Percentiles rank a stretch among this genome's conserved stretches.
Evolutionary conservation across 805 yeast genomes (phyloP).

Genomic region (Metschnikowia amazonensis): DNA sequence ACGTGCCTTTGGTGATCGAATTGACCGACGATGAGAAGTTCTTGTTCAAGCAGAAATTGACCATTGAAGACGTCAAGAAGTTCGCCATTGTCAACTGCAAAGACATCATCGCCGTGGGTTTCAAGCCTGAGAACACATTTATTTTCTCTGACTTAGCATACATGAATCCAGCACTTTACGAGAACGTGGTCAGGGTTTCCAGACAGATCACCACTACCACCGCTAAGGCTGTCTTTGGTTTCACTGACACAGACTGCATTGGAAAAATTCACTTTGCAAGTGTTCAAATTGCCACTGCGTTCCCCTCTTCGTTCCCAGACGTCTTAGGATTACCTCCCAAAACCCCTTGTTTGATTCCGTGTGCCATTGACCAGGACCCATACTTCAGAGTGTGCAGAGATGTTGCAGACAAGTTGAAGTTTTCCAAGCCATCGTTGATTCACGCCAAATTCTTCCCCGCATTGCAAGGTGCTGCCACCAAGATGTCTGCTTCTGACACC

Average conservation of each 20-base stretch:
- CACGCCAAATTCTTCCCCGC: conserved; percentile 98
- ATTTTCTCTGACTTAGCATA: conserved; percentile 89
- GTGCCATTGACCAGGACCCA: conserved; percentile 99
- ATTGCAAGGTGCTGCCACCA: conserved; percentile 90
- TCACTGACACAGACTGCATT: conserved; percentile 89
- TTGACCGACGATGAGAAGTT: conserved; percentile 97
- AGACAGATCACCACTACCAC: conserved; percentile 96
- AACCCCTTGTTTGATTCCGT: conserved; percentile 95
- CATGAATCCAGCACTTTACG: conserved; percentile 93
- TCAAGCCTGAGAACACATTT: conserved; percentile 90
- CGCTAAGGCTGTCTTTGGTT: conserved; percentile 95
- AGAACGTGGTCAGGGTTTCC: conserved; percentile 86
- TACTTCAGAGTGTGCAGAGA: conserved; percentile 97
- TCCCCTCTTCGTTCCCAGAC: conserved; percentile 94
- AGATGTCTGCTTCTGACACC: conserved; percentile 94
- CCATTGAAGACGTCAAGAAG: conserved; percentile 80
- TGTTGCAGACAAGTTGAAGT: conserved; percentile 90
- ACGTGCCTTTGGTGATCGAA: conserved; percentile 90
- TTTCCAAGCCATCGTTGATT: conserved; percentile 83
- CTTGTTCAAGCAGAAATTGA: conserved; percentile 84
- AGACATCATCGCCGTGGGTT: conserved; percentile 92
- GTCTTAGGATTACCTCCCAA: conserved; percentile 81
- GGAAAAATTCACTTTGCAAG: conserved; percentile 95
- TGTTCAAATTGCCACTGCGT: conserved; percentile 92
- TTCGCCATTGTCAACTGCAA: conserved; percentile 82